A percentile compares a stretch with the other conserved stretches of the same genome.
phyloP scores from a whole-genome alignment of 805 yeast genomes.

The Zygotorulaspora chibaensis region DNA sequence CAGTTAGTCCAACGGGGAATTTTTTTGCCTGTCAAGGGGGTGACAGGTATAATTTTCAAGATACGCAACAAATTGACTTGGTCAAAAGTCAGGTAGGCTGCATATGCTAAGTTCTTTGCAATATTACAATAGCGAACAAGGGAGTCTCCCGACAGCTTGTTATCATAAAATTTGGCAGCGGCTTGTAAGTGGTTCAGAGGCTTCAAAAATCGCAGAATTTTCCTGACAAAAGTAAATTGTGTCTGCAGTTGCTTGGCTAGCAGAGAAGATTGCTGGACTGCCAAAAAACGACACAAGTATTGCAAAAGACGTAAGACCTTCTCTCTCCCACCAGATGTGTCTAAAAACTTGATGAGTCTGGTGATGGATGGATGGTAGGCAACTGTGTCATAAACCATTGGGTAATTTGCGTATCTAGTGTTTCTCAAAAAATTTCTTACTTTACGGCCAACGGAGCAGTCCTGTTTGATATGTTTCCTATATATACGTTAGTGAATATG shows the following conservation, averaged over 20 bases:
- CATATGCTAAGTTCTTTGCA: conserved; percentile 55
- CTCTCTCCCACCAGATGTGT: conserved; percentile 71
- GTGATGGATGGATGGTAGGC: conserved; percentile 70
- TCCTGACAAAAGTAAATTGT: conserved; percentile 68
- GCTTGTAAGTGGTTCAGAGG: conserved; percentile 68
- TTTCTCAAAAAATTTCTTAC: neutral
- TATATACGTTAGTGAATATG: too few relatives aligned
- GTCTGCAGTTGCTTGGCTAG: conserved; percentile 53
- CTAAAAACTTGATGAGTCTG: conserved; percentile 59
- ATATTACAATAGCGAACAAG: conserved; percentile 36
- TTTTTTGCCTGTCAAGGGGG: conserved; percentile 42
- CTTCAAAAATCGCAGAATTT: conserved; percentile 78
- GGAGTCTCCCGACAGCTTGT: conserved; percentile 57
- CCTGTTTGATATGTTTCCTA: too few relatives aligned
- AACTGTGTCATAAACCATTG: conserved; percentile 63
- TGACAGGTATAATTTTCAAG: conserved; percentile 47
- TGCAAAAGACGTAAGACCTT: conserved; percentile 75
- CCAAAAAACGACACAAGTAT: conserved; percentile 70
- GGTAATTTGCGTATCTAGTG: neutral
- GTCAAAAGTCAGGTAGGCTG: conserved; percentile 60
- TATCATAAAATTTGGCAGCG: conserved; percentile 63
- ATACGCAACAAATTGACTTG: conserved; percentile 54
- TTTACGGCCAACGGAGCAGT: neutral
- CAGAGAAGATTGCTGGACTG: conserved; percentile 52
- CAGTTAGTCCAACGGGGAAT: conserved; percentile 57